Conservation (phyloP, 768 basidiomycete genomes). For the Leucogyrophana mollusca region DNA sequence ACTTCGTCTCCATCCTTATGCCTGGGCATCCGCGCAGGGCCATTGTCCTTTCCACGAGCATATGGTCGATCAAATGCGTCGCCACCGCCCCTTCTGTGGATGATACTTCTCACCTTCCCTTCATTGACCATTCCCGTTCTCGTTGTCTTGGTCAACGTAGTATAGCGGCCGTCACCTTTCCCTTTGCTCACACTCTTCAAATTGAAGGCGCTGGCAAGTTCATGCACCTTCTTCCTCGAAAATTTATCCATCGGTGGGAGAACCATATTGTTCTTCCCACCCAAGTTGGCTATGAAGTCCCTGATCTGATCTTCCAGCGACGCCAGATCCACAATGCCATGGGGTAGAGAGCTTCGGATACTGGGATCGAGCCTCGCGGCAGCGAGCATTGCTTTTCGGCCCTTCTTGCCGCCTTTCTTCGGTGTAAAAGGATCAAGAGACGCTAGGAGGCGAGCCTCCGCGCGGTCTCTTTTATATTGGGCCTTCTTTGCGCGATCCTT, state of each 20-base stretch:
- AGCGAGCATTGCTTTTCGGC: slow-evolving; percentile 63
- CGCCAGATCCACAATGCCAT: slow-evolving; percentile 59
- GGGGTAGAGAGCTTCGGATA: slow-evolving; percentile 30
- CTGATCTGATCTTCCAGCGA: slow-evolving; percentile 72
- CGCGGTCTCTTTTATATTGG: slow-evolving; percentile 63
- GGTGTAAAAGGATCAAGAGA: slow-evolving; percentile 61
- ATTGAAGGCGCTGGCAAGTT: slow-evolving; percentile 75
- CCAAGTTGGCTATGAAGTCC: slow-evolving; percentile 60
- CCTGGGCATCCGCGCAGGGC: slow-evolving; percentile 33
- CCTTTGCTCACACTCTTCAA: slow-evolving; percentile 81
- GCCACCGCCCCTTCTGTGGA: slow-evolving; percentile 33
- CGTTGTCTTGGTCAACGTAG: slow-evolving; percentile 70
- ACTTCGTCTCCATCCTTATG: slow-evolving; percentile 87
- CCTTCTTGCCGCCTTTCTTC: slow-evolving; percentile 70
- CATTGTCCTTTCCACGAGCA: slow-evolving; percentile 13
- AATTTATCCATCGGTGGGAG: slow-evolving; percentile 80
- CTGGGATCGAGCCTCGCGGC: slow-evolving; percentile 50
- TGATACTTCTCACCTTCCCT: slow-evolving; percentile 49
- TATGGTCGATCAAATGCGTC: slow-evolving; percentile 23
- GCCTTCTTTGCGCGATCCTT: slow-evolving; percentile 85
- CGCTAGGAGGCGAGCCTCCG: slow-evolving; percentile 48
- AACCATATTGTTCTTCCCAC: slow-evolving; percentile 51
- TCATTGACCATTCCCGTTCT: slow-evolving; percentile 62
- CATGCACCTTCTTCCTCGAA: slow-evolving; percentile 71
- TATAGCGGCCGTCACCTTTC: slow-evolving; percentile 66